A percentile compares a stretch with the other conserved stretches of the same genome.
These are phyloP conservation scores for Mitragyna speciosa DNA, from an alignment of 257 asterid genomes.

Conservation along the genomic window DNA sequence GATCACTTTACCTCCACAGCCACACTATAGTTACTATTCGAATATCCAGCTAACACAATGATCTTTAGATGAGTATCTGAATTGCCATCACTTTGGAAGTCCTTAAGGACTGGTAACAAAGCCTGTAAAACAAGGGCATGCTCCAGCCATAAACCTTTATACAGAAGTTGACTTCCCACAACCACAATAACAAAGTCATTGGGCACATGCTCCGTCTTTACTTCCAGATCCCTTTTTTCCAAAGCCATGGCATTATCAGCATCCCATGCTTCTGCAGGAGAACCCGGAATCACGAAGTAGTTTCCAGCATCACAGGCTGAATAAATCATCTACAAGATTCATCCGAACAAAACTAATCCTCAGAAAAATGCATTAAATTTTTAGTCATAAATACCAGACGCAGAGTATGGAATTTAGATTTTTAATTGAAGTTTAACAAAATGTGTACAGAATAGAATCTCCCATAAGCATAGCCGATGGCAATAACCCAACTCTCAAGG, in stretches of 20 bases:
- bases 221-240: constrained; percentile 30
- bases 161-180: constrained; percentile 70
- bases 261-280: constrained; percentile 69
- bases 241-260: constrained; percentile 41
- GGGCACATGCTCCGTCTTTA: constrained; percentile 37
- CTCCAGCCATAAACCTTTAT: constrained; percentile 87
- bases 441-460: constrained; percentile 2
- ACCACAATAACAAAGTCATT: constrained; percentile 59
- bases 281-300: constrained; percentile 85
- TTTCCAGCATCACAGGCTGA: constrained; percentile 84
- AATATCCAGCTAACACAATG: constrained; percentile 54
- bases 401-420: background rate
- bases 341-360: constrained; percentile 15
- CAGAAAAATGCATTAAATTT: background rate
- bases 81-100: constrained; percentile 34
- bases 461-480: background rate
- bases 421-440: constrained; percentile 1
- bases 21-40: constrained; percentile 59
- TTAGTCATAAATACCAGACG: background rate
- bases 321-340: constrained; percentile 64
- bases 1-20: constrained; percentile 64
- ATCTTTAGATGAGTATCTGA: constrained; percentile 63
- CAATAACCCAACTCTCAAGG: background rate
- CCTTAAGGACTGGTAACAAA: constrained; percentile 53
- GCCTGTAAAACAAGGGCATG: constrained; percentile 83